Evolutionary conservation across 1,284 basidiomycete genomes (phyloP), one percentile per base, ranked within the genome.

Genomic region (Trichosporon sp.): DNA sequence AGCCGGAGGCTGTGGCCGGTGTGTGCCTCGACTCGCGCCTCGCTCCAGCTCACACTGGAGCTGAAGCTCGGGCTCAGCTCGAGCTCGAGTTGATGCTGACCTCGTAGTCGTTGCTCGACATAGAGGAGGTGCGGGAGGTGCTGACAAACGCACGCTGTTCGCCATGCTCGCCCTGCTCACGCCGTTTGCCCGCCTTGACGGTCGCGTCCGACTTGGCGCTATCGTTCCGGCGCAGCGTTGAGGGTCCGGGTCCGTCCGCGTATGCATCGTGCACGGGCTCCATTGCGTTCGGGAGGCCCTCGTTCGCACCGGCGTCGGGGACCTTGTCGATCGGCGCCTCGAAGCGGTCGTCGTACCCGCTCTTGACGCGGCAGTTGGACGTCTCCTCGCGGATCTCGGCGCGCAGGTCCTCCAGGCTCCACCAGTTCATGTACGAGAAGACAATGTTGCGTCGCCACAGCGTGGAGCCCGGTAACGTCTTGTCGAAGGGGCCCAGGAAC

Each of bases 361-460:
- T 79, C 69, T 84, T 84, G 72, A 83, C 75, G 4, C 83, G 75
- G 71, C 82, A 82, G 66, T 84, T 84, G 37, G 79, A 81, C 11
- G 80, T 78, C 48, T 75, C 76, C 71, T 84, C 83, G 21, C 83
- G 83, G 54, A 84, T 84, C 75, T 84, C 83, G 11, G 83, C 83
- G 12, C 80, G 75, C 38, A 84, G 74, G 74, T 84, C 83, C 64
- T 83, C 80, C 12, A 83, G 61, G 4, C 71, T 72, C 80, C 81
- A 84, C 82, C 83, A 84, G 66, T 83, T 83, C 43, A 81, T 66
- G 4, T 63, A 46, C n/a, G 78, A 78, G 74, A 80, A 82, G 0
- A 81, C 78, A 11, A 83, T 75, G 38, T 79, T 81, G n/a, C 83
- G 79, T 0, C 82, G 76, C 73, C 76, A 83, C 71, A 82, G 75